Percentiles rank a stretch among this genome's conserved stretches.
Evolutionary conservation across 305 asterid genomes (phyloP).

Genomic region (Fraxinus dipetala): DNA sequence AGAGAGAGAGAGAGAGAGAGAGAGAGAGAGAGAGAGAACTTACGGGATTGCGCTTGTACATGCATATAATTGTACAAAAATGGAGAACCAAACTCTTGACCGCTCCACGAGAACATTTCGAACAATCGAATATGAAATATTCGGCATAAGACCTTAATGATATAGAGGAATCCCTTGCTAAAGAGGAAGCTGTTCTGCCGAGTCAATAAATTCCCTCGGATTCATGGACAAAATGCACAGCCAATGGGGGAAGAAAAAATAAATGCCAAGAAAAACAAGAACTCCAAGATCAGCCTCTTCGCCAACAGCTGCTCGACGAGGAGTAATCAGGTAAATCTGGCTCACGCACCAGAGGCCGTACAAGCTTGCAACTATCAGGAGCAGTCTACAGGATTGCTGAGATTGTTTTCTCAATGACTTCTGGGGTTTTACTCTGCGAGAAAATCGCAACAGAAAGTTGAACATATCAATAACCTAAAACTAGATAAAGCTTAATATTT

Average conservation of each 20-base stretch:
- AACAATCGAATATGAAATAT: neutral
- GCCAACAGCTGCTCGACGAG: slow-evolving; percentile 82
- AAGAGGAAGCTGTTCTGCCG: slow-evolving; percentile 47
- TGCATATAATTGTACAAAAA: neutral
- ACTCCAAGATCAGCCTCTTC: slow-evolving; percentile 95
- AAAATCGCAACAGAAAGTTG: neutral
- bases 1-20: neutral
- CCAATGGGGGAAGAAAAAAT: slow-evolving; percentile 76
- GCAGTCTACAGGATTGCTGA: slow-evolving; percentile 43
- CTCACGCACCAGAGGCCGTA: slow-evolving; percentile 78
- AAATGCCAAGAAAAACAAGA: slow-evolving; percentile 53
- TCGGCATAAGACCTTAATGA: neutral
- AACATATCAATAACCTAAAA: slow-evolving; percentile 9
- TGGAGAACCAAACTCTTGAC: neutral
- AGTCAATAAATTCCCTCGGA: slow-evolving; percentile 36
- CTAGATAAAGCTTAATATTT: neutral
- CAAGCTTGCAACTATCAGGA: slow-evolving; percentile 39
- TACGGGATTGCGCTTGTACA: neutral
- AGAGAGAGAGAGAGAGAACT: neutral
- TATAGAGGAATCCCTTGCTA: slow-evolving; percentile 19
- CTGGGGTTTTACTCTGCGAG: slow-evolving; percentile 47
- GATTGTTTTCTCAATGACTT: slow-evolving; percentile 38
- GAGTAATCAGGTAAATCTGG: slow-evolving; percentile 67
- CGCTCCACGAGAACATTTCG: neutral
- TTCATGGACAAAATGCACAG: slow-evolving; percentile 77